Conservation (phyloP, 139 green algal genomes). For the Picochlorum sp. region DNA sequence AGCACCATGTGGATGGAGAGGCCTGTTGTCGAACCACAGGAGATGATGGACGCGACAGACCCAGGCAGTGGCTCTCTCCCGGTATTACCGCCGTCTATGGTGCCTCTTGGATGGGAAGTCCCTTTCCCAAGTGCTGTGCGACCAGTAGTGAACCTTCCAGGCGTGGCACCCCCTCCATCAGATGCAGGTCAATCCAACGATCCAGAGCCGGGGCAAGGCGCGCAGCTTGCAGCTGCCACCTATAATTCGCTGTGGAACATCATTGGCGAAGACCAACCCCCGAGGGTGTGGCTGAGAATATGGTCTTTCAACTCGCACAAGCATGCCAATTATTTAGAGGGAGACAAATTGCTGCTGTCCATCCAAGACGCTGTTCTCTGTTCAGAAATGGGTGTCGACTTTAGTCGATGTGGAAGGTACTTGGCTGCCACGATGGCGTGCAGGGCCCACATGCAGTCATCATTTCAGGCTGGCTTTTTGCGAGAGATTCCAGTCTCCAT, state of each 20-base stretch:
- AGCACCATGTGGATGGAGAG: neutral
- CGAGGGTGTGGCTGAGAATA: conserved; percentile 64
- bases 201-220: neutral
- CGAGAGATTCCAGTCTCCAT: neutral
- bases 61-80: neutral
- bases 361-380: conserved; percentile 73
- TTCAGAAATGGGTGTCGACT: conserved; percentile 86
- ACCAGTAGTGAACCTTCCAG: neutral
- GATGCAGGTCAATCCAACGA: neutral
- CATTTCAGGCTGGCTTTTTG: too few species aligned
- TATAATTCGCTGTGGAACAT: conserved; percentile 43
- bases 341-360: conserved; percentile 26
- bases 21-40: neutral
- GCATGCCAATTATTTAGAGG: conserved; percentile 21
- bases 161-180: neutral
- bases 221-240: conserved; percentile 29
- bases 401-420: conserved; percentile 67
- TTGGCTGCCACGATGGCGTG: conserved; percentile 67
- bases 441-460: conserved; percentile 4
- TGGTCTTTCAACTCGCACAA: conserved; percentile 48
- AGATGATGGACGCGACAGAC: neutral
- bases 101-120: conserved; percentile 54
- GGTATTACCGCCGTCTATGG: conserved; percentile 38
- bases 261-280: conserved; percentile 54
- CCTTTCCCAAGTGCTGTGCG: conserved; percentile 24